A percentile compares a stretch with the other conserved stretches of the same genome.
These are phyloP conservation scores for Globisporangium barbulae DNA, from an alignment of 352 stramenopile species.

Conservation along the genomic window DNA sequence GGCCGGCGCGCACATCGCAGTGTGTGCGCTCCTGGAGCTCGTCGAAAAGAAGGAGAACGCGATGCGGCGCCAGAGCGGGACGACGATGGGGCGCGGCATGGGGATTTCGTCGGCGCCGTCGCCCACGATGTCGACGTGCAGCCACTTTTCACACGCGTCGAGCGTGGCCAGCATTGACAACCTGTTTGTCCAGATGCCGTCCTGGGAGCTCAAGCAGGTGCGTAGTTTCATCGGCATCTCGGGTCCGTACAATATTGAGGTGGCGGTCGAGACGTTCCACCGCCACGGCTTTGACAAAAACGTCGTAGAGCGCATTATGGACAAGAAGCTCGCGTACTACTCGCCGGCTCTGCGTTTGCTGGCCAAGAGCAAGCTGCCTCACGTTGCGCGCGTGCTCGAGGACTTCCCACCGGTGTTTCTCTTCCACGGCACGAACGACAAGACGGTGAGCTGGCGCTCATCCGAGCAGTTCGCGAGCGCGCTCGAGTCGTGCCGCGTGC, in stretches of 20 bases:
- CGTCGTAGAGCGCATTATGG: constrained; percentile 84
- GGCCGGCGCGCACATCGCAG: constrained; percentile 85
- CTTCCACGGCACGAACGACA: constrained; percentile 67
- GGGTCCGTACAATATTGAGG: constrained; percentile 83
- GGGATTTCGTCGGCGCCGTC: constrained; percentile 14
- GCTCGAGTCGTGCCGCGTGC: constrained; percentile 37
- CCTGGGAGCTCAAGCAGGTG: constrained; percentile 63
- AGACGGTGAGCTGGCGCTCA: constrained; percentile 55
- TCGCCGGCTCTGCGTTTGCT: constrained; percentile 47
- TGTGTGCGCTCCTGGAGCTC: constrained; percentile 72
- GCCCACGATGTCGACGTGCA: constrained; percentile 24
- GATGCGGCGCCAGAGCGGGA: constrained; percentile 1
- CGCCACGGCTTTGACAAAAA: constrained; percentile 74
- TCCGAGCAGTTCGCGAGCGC: constrained; percentile 49
- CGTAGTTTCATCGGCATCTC: constrained; percentile 87
- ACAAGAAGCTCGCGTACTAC: constrained; percentile 54
- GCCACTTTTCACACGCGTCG: constrained; percentile 22
- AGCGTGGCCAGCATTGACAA: constrained; percentile 33
- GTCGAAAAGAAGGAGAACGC: constrained; percentile 45
- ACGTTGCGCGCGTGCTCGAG: constrained; percentile 21
- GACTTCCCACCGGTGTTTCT: constrained; percentile 57
- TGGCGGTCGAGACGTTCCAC: constrained; percentile 75
- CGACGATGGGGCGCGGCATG: constrained; percentile 6
- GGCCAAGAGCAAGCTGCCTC: constrained; percentile 30
- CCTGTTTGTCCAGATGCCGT: constrained; percentile 32